These are phyloP conservation scores for Calonectria pseudoturangicola DNA, from an alignment of 2,329 filamentous ascomycete species.

Conservation along the genomic window DNA sequence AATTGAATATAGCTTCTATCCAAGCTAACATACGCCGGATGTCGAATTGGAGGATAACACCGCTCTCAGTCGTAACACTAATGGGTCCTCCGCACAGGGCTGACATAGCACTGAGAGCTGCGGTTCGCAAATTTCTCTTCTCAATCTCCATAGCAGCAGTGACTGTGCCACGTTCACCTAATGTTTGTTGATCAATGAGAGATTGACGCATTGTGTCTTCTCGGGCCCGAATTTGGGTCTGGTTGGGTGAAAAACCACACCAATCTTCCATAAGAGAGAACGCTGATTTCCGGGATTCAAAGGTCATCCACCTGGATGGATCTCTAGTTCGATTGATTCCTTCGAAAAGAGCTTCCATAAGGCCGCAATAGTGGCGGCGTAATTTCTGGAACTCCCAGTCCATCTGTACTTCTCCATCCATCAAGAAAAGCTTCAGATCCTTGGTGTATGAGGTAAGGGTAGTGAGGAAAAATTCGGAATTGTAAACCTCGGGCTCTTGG, in stretches of 20 bases:
- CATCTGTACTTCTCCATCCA: conserved; percentile 94
- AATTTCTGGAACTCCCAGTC: conserved; percentile 96
- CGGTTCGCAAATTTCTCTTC: conserved; percentile 92
- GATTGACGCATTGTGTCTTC: conserved; percentile 93
- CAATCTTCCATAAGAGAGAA: conserved; percentile 99
- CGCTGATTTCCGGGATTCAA: conserved; percentile 94
- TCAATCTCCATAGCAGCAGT: conserved; percentile 97
- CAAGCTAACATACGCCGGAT: conserved; percentile 93
- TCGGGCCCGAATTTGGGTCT: conserved; percentile 84
- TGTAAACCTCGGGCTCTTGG: conserved; percentile 84
- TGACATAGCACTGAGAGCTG: conserved; percentile 96
- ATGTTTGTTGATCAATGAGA: conserved; percentile 85
- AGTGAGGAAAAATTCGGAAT: conserved; percentile 91
- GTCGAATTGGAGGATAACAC: conserved; percentile 92
- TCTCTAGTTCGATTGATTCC: conserved; percentile 91
- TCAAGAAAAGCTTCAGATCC: conserved; percentile 94
- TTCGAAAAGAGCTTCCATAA: conserved; percentile 95
- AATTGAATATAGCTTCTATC: conserved; percentile 96
- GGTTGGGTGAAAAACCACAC: conserved; percentile 97
- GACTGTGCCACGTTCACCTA: conserved; percentile 84
- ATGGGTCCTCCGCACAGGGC: conserved; percentile 91
- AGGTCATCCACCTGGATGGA: conserved; percentile 95
- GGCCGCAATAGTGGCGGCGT: conserved; percentile 92
- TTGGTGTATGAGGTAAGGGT: conserved; percentile 94
- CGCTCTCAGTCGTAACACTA: conserved; percentile 90